A percentile compares a stretch with the other conserved stretches of the same genome.
Evolutionary conservation across 192 early-diverging fungal genomes (phyloP).

Genomic region (Ambispora gerdemannii): DNA sequence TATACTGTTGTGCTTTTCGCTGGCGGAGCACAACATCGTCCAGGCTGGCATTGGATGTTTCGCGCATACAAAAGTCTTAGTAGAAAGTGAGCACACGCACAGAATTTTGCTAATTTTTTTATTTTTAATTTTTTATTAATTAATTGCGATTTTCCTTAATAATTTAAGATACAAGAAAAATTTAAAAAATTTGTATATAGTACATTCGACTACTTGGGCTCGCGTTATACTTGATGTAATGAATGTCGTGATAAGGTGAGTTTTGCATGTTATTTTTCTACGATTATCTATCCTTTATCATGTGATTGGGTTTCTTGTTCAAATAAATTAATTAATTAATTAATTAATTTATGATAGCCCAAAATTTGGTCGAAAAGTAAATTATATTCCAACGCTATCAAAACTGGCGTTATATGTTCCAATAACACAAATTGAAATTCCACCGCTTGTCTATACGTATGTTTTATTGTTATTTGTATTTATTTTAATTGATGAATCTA

Average conservation of each 20-base stretch:
- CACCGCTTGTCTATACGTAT: slow-evolving; percentile 63
- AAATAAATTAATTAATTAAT: background rate
- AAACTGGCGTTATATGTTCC: slow-evolving; percentile 66
- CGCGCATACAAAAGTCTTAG: slow-evolving; percentile 78
- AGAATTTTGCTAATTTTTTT: background rate
- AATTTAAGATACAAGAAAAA: slow-evolving; percentile 81
- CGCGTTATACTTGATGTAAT: slow-evolving; percentile 81
- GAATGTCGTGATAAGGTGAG: slow-evolving; percentile 80
- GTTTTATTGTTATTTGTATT: slow-evolving; percentile 17
- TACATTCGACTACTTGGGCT: slow-evolving; percentile 85
- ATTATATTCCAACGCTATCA: slow-evolving; percentile 72
- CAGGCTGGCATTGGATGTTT: slow-evolving; percentile 80
- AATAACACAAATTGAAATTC: slow-evolving; percentile 73
- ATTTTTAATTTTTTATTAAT: slow-evolving; percentile 20
- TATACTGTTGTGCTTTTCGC: slow-evolving; percentile 89
- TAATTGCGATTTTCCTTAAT: background rate
- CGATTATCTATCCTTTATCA: too few species aligned
- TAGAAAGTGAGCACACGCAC: slow-evolving; percentile 73
- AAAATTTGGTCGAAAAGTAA: slow-evolving; percentile 85
- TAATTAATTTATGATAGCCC: slow-evolving; percentile 52
- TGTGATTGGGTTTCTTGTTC: background rate
- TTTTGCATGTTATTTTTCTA: slow-evolving; percentile 6
- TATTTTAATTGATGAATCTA: background rate
- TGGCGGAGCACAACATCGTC: slow-evolving; percentile 71
- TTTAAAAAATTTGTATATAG: slow-evolving; percentile 85